A percentile compares a stretch with the other conserved stretches of the same genome.
Conservation (phyloP, 1,284 basidiomycete species). For the Ceratobasidium sp. region DNA sequence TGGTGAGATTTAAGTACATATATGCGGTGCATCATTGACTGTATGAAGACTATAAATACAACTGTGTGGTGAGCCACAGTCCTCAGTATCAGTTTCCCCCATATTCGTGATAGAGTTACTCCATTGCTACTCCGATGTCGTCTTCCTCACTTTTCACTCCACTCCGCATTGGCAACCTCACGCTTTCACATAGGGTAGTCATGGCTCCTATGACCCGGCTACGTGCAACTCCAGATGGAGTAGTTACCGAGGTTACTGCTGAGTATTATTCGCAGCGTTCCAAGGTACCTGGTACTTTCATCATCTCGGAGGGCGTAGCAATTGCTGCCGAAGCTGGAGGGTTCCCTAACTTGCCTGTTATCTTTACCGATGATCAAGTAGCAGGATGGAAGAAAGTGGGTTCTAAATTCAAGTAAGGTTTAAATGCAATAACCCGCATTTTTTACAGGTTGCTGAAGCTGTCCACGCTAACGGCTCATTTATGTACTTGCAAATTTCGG, state of each 20-base stretch:
- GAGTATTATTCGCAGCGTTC: too few relatives aligned
- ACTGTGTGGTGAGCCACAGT: too few relatives aligned
- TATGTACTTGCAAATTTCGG: conserved; percentile 53
- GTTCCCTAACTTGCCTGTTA: conserved; percentile 43
- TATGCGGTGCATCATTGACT: too few relatives aligned
- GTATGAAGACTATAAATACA: too few relatives aligned
- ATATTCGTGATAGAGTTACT: too few relatives aligned
- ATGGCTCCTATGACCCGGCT: conserved; percentile 58
- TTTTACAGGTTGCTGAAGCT: conserved; percentile 17
- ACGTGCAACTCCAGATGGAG: conserved; percentile 46
- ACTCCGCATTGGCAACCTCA: conserved; percentile 52
- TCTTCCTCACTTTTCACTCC: conserved; percentile 56
- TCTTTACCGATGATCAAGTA: conserved; percentile 44
- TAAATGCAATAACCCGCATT: neutral
- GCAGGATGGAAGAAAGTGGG: conserved; percentile 44
- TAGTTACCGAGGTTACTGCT: too few relatives aligned
- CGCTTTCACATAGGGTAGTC: conserved; percentile 56
- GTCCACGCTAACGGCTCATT: conserved; percentile 49
- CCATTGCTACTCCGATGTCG: neutral
- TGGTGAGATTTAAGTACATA: too few relatives aligned
- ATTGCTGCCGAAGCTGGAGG: too few relatives aligned
- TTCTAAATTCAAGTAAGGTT: neutral
- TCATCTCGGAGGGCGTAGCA: too few relatives aligned
- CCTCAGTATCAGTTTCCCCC: too few relatives aligned
- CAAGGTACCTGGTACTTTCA: too few relatives aligned